Evolutionary conservation across 2,329 filamentous ascomycete genomes (phyloP).

Genomic region (Tothia fuscella): DNA sequence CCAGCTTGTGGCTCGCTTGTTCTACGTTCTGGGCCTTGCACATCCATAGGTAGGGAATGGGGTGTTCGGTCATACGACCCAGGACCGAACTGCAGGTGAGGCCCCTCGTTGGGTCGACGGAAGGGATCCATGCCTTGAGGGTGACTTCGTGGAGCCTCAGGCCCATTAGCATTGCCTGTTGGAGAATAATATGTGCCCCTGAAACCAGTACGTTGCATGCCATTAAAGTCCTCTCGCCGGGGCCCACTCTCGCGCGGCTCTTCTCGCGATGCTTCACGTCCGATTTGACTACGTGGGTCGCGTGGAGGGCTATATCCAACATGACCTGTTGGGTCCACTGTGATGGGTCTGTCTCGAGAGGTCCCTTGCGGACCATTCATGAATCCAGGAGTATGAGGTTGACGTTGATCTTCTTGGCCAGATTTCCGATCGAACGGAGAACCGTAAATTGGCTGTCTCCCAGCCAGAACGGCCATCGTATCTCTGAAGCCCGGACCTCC

Average conservation of each 20-base stretch:
- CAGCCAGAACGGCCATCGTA: background rate
- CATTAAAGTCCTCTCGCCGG: slow-evolving; percentile 2
- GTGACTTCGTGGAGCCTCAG: slow-evolving; percentile 11
- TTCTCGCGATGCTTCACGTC: slow-evolving; percentile 6
- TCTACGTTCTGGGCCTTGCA: background rate
- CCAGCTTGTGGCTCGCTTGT: slow-evolving; percentile 9
- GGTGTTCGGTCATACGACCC: slow-evolving; percentile 3
- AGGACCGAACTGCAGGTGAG: background rate
- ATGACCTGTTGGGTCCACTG: slow-evolving; percentile 28
- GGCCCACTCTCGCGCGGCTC: slow-evolving; percentile 3
- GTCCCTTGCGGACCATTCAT: slow-evolving; percentile 10
- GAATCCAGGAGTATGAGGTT: background rate
- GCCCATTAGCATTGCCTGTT: background rate
- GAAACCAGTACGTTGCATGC: slow-evolving; percentile 2
- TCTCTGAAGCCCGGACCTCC: slow-evolving; percentile 11
- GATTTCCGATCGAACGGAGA: background rate
- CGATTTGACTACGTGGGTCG: too few relatives aligned
- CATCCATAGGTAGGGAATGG: background rate
- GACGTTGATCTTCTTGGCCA: slow-evolving; percentile 1
- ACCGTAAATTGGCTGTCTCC: slow-evolving; percentile 4
- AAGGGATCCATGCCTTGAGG: slow-evolving; percentile 9
- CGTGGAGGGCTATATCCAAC: slow-evolving; percentile 25
- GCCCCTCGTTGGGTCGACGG: slow-evolving; percentile 2
- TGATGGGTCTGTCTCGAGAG: slow-evolving; percentile 23
- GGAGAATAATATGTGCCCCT: slow-evolving; percentile 4